Percentiles rank a stretch among this genome's conserved stretches.
Conservation (phyloP, 257 asterid species). For the Salvia rosmarinus region DNA sequence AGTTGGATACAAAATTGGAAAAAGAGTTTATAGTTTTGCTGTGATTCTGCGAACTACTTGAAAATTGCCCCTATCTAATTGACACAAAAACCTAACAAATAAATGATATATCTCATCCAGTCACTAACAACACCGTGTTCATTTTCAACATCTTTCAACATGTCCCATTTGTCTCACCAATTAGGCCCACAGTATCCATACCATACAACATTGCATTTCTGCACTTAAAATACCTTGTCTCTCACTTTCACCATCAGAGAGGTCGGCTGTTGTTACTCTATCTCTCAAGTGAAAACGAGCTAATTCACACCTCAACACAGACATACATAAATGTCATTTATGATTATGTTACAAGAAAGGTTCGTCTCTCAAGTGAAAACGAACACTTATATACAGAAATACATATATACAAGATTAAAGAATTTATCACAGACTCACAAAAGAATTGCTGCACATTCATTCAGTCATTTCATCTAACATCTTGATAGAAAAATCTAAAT, state of each 20-base stretch:
- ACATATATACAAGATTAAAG: too few species aligned
- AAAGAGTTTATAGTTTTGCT: conserved; percentile 34
- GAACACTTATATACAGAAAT: too few species aligned
- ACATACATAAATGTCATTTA: too few species aligned
- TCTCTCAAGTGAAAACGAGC: background rate
- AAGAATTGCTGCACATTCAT: too few species aligned
- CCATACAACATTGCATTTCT: conserved; percentile 35
- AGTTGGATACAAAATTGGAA: conserved; percentile 42
- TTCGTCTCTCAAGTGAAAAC: too few species aligned
- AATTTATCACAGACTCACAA: too few species aligned
- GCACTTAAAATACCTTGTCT: background rate
- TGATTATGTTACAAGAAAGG: too few species aligned
- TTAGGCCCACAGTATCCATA: conserved; percentile 52
- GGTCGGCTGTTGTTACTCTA: background rate
- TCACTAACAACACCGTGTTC: conserved; percentile 47
- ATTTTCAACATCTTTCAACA: conserved; percentile 45
- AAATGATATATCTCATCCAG: conserved; percentile 31
- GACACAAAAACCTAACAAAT: conserved; percentile 46
- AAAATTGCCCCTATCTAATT: conserved; percentile 63
- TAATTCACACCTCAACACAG: background rate
- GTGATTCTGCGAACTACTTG: conserved; percentile 45
- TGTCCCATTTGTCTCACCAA: conserved; percentile 48
- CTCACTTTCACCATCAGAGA: background rate
- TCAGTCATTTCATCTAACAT: too few species aligned
- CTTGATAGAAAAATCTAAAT: too few species aligned